phyloP scores from a whole-genome alignment of 2,329 filamentous ascomycete genomes.

The Gnomoniopsis smithogilvyi region DNA sequence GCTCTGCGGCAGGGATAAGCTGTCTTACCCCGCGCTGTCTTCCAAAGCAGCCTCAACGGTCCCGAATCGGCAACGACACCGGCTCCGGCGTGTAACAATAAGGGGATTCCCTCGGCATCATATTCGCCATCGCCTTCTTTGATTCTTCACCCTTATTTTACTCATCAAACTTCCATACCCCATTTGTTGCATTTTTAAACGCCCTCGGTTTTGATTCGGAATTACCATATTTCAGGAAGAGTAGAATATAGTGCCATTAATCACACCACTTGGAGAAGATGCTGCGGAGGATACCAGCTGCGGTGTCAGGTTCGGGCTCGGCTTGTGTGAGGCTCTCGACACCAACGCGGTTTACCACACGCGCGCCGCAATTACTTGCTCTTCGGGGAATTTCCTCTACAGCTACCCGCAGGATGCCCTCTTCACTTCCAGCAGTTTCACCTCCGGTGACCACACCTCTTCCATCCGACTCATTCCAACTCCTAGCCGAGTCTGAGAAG shows the following conservation, averaged over 20 bases:
- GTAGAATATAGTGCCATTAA: too few species aligned
- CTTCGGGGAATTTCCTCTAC: conserved; percentile 35
- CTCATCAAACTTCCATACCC: not conserved
- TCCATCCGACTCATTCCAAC: conserved; percentile 78
- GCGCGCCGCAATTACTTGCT: not conserved
- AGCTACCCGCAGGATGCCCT: conserved; percentile 49
- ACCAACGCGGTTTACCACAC: not conserved
- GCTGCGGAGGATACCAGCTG: conserved; percentile 15
- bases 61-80: not conserved
- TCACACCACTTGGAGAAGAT: conserved; percentile 3
- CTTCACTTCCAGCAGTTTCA: conserved; percentile 47
- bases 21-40: conserved; percentile 3
- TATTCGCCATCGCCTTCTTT: not conserved
- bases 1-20: not conserved
- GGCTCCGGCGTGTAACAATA: not conserved
- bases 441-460: conserved; percentile 59
- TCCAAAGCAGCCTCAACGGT: not conserved
- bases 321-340: not conserved
- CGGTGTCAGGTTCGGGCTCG: not conserved
- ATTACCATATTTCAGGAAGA: too few species aligned
- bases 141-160: not conserved
- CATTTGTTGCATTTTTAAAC: not conserved
- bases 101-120: not conserved
- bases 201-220: too few species aligned
- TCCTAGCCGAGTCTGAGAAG: conserved; percentile 76